Evolutionary conservation across 495 filamentous ascomycete genomes (phyloP), one percentile per base, ranked within the genome.

Genomic region (Penicillium taxi): DNA sequence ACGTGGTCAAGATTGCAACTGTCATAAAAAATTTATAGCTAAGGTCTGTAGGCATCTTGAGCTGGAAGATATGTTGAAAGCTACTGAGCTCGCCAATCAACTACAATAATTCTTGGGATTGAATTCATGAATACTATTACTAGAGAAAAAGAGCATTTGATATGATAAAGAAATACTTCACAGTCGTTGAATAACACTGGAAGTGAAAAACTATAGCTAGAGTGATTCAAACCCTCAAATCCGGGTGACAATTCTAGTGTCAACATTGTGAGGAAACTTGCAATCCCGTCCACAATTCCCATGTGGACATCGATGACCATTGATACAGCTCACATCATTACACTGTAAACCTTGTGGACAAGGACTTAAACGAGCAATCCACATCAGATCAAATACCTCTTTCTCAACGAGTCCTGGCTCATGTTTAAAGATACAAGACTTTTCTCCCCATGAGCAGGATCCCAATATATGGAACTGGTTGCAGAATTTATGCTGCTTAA

Each of bases 241-340:
- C n/a, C n/a, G n/a, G n/a, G n/a, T n/a, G n/a, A 77, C 79, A 28
- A 62, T 80, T 16, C 21, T 38, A 11, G 29, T 38, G 37, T 53
- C 45, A 31, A 53, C 45, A n/a, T 24, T 36, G 38, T 53, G 50
- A 35, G 38, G 33, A 23, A 53, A 53, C 33, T 32, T 39, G 37
- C 50, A 53, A 6, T 23, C 26, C 16, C 15, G 24, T 3, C 33
- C 22, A 0, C 5, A 0, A 28, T 39, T 41, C 11, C 17, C 23
- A 9, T 40, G 30, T 21, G 39, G 41, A 50, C 55, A 59, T 11
- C 45, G 46, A 41, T 59, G 55, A 3, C 55, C 55, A 9, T 29
- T 47, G n/a, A 51, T 43, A 32, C 55, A 59, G n/a, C 35, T 30
- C 8, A 37, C 33, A 32, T 59, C 52, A 8, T 41, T 34, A 47